Conservation (phyloP, 1,284 basidiomycete species). For the Ustilago lituana region DNA sequence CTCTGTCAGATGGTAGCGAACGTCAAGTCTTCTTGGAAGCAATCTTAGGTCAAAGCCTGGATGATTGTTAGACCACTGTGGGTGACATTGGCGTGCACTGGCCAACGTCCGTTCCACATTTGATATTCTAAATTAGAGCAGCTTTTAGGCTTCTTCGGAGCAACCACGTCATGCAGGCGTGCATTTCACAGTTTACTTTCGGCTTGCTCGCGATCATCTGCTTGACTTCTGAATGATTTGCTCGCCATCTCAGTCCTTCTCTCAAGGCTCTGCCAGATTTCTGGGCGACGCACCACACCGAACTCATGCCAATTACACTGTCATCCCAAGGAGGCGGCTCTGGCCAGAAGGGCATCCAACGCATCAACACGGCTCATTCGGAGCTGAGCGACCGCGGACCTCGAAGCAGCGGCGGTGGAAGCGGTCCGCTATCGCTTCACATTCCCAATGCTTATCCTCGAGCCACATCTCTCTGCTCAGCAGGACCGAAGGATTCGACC, state of each 20-base stretch:
- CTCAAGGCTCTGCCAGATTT: no score
- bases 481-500: not conserved
- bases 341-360: slow-evolving; percentile 2
- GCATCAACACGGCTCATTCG: slow-evolving; percentile 31
- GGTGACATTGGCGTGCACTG: no score
- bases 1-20: no score
- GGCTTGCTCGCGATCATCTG: no score
- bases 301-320: slow-evolving; percentile 4
- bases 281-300: no score
- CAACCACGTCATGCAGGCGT: slow-evolving; percentile 2
- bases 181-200: not conserved
- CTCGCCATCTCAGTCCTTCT: no score
- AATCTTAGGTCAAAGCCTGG: no score
- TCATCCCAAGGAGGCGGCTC: not conserved
- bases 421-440: slow-evolving; percentile 28
- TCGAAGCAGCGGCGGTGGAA: slow-evolving; percentile 13
- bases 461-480: slow-evolving; percentile 8
- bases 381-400: slow-evolving; percentile 8
- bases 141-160: no score
- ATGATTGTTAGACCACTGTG: no score
- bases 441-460: slow-evolving; percentile 38
- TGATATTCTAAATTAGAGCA: not conserved
- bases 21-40: no score
- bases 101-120: not conserved
- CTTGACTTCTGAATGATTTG: no score